These are phyloP conservation scores for Vigna trinervia DNA, from an alignment of 306 rosid genomes.

Conservation along the genomic window DNA sequence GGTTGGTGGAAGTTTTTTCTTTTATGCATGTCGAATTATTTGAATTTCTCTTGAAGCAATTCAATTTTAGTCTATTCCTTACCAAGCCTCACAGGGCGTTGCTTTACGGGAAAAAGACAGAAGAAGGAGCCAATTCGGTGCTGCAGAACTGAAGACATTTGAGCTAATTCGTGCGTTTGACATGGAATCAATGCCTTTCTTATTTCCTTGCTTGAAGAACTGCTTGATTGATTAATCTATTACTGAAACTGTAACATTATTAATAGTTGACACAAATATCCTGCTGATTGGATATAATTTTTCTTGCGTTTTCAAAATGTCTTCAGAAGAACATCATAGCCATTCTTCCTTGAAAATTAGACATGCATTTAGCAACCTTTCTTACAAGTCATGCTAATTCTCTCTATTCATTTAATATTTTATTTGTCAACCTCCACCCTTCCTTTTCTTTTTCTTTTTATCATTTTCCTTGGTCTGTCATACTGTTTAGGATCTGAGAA, in stretches of 20 bases:
- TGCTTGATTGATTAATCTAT: conserved; percentile 33
- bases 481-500: conserved; percentile 29
- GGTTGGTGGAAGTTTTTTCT: conserved; percentile 37
- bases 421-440: background rate
- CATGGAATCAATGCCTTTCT: conserved; percentile 36
- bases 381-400: conserved; percentile 4
- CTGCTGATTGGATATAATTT: conserved; percentile 9
- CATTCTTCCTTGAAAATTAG: conserved; percentile 32
- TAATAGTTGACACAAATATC: conserved; percentile 8
- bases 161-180: conserved; percentile 36
- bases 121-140: conserved; percentile 36
- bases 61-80: conserved; percentile 38
- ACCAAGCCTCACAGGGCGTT: conserved; percentile 32
- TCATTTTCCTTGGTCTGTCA: background rate
- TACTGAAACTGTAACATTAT: conserved; percentile 2
- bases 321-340: conserved; percentile 6
- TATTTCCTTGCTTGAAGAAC: conserved; percentile 30
- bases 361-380: conserved; percentile 18
- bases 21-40: conserved; percentile 35
- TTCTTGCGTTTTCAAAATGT: conserved; percentile 1
- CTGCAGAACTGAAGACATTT: conserved; percentile 36
- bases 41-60: conserved; percentile 48
- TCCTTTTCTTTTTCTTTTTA: background rate
- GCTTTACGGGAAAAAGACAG: background rate
- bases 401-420: background rate